Evolutionary conservation across 2,329 filamentous ascomycete species (phyloP).

Genomic region (Calonectria hongkongensis): DNA sequence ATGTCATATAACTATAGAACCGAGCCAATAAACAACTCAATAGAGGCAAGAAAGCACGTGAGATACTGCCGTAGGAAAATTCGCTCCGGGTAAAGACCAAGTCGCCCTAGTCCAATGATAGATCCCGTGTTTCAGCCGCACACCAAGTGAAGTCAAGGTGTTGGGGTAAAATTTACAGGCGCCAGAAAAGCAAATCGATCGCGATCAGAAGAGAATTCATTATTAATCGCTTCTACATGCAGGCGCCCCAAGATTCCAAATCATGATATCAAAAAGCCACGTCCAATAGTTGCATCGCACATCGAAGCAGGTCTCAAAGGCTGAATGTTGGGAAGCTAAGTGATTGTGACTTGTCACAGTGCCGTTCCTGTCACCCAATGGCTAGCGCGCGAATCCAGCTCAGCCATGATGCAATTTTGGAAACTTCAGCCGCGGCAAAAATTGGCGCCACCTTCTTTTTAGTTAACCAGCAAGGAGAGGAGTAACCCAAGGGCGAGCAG

Average conservation of each 20-base stretch:
- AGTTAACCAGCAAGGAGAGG: too few species aligned
- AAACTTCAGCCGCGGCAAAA: neutral
- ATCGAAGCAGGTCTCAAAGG: neutral
- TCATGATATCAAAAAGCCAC: too few species aligned
- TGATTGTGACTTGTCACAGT: neutral
- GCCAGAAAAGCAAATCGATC: neutral
- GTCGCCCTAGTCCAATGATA: neutral
- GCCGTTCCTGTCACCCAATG: too few species aligned
- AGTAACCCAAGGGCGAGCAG: too few species aligned
- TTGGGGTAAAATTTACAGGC: neutral
- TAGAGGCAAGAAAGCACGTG: neutral
- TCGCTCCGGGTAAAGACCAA: neutral
- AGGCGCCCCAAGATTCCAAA: neutral
- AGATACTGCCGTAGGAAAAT: neutral
- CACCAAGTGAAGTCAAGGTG: neutral
- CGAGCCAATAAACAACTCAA: neutral
- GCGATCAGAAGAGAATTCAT: neutral
- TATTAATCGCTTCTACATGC: too few species aligned
- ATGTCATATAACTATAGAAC: neutral
- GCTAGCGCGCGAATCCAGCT: neutral
- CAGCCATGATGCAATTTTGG: neutral
- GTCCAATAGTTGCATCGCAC: neutral
- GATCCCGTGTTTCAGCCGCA: slow-evolving; percentile 3
- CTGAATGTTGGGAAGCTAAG: neutral
- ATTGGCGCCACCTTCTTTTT: neutral